Evolutionary conservation across 192 early-diverging fungal genomes (phyloP), one percentile per base, ranked within the genome.

Genomic region (Globomyces pollinis-pini): DNA sequence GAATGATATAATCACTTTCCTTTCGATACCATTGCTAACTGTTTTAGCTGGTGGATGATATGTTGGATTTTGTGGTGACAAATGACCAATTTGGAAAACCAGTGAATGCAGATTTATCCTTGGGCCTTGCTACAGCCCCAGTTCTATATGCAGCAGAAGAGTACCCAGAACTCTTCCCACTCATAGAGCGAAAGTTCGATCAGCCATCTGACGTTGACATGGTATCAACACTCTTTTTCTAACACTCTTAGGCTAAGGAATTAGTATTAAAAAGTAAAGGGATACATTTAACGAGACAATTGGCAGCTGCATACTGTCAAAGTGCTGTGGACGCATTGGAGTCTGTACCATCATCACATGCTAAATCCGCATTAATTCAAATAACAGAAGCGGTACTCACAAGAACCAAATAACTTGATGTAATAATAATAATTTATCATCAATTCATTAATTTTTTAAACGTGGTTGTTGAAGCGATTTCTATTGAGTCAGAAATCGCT

Each of bases 71-170:
- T 69, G 85, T 86, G 0, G 81, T 80, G 7, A 72, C 80, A 13
- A 74, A 85, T 1, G 76, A 84, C 28, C 78, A 87, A 43, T 68
- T 96, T 55, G 94, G 93, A 24, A 98, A 98, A 69, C 92, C 92
- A 21, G 87, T 81, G 2, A 90, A 91, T 32, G 91, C 93, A 0
- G 93, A 94, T 55, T 67, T 94, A 32, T 84, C 89, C 59, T 74
- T 94, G 1, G 91, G 94, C 1, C 68, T 98, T 42, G 94, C 92
- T 0, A 94, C 92, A 8, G 92, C 93, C 0, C 95, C 95, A 0
- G 89, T 98, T 0, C 70, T 98, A 32, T 98, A 85, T 69, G 93
- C 95, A 4, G 90, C 88, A 72, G 86, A 94, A 43, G 82, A 91
- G 70, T 90, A 73, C 60, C 85, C 91, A 2, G 86, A 91, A 63